Evolutionary conservation across 2,329 filamentous ascomycete genomes (phyloP).

Genomic region (Ophiostoma triangulosporum): DNA sequence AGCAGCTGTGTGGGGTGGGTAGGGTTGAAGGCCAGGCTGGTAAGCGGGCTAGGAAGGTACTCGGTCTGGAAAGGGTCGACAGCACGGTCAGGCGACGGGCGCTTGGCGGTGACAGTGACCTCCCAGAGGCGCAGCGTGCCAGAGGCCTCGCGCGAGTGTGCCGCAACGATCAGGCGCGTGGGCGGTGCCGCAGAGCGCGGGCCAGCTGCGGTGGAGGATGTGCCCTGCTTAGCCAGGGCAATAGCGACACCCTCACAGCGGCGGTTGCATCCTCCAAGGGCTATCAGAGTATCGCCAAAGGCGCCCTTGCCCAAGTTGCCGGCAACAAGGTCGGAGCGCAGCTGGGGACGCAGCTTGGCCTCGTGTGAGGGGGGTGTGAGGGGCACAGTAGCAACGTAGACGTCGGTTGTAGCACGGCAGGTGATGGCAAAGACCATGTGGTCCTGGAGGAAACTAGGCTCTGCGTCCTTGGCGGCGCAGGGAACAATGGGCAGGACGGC

Average conservation of each 20-base stretch:
- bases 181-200: constrained; percentile 18
- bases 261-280: constrained; percentile 39
- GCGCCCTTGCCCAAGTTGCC: constrained; percentile 43
- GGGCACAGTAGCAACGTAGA: constrained; percentile 45
- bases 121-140: constrained; percentile 47
- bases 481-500: constrained; percentile 41
- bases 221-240: constrained; percentile 19
- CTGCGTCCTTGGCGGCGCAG: constrained; percentile 35
- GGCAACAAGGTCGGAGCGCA: constrained; percentile 36
- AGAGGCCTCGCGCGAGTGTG: constrained; percentile 45
- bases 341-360: constrained; percentile 42
- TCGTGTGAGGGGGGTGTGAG: constrained; percentile 47
- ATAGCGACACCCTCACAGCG: constrained; percentile 43
- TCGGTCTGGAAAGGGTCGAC: constrained; percentile 46
- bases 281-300: constrained; percentile 48
- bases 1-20: constrained; percentile 45
- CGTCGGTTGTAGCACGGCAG: constrained; percentile 38
- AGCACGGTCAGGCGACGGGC: constrained; percentile 11
- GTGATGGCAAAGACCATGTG: constrained; percentile 49
- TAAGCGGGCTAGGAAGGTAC: constrained; percentile 40
- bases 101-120: constrained; percentile 32
- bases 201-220: neutral
- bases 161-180: constrained; percentile 41
- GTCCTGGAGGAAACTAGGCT: constrained; percentile 35
- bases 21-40: constrained; percentile 47